Base-by-base conservation (phyloP, 345 rosid species). In the Citrus sp. region DNA sequence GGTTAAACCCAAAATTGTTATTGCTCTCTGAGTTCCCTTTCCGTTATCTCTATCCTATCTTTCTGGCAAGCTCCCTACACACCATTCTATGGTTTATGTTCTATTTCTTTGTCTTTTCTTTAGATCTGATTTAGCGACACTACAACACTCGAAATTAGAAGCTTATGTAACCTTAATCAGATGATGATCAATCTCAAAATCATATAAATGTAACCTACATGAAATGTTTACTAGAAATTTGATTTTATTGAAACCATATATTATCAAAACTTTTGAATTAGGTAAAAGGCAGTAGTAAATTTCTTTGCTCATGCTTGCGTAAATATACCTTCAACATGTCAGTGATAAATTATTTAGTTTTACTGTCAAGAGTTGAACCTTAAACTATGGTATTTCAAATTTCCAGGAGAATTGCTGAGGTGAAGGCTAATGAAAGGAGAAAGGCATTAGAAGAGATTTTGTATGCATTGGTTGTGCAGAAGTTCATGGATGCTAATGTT, bases 381-480 rank as follows among this genome's bases (percentile, higher is more conserved):
- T 51, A 59, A 72, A 27, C 25, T 16, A 62, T 32, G 30, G 37
- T 38, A 16, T 79, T 40, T 54, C 3, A 13, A 66, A 74, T 67
- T 80, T 19, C 61, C 82, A 96, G 98, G 94, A 92, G 98, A 83
- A 96, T 94, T 60, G 98, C 99, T 6, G 97, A 96, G 89, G 89
- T 96, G 71, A 96, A 94, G 88, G 98, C 94, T 46, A 96, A 77
- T 49, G 99, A 94, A 78, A 89, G 98, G 82, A 91, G 81, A 37
- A 92, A 85, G 83, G 89, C 90, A 7, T 61, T 94, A 73, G 98
- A 94, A 83, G 98, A 94, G 90, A 96, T 96, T 30, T 70, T 96
- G 75, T 96, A 96, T 51, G 89, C 99, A 22, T 79, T 94, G 80
- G 92, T 96, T 77, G 99, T 96, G 78, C 95, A 93, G 80, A 94